Evolutionary conservation across 31 red algal species (phyloP).

Genomic region (Odonthalia washingtoniensis): DNA sequence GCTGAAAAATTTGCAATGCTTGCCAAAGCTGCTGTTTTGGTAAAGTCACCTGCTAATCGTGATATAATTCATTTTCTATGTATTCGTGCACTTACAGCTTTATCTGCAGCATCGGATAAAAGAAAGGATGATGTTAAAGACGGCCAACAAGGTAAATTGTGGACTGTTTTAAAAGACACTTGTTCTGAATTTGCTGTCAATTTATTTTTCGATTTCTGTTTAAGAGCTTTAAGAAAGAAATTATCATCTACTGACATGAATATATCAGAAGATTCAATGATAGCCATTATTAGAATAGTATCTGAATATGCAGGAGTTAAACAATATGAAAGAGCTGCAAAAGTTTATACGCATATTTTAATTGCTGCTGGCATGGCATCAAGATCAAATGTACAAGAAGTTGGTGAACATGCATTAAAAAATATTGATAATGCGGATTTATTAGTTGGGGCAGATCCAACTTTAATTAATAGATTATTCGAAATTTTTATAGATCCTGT

Average conservation of each 20-base stretch:
- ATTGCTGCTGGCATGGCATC: constrained; percentile 52
- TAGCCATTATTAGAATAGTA: constrained; percentile 50
- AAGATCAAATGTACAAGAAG: background rate
- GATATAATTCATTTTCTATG: constrained; percentile 26
- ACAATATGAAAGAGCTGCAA: constrained; percentile 13
- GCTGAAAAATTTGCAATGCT: constrained; percentile 31
- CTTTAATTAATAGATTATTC: constrained; percentile 52
- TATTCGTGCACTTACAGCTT: constrained; percentile 16
- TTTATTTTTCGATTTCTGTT: constrained; percentile 44
- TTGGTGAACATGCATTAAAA: constrained; percentile 64
- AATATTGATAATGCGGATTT: constrained; percentile 47
- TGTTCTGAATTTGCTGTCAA: background rate
- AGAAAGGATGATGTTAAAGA: background rate
- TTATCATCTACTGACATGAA: background rate
- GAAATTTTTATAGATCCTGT: constrained; percentile 48
- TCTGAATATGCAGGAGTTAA: constrained; percentile 52
- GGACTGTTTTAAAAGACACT: background rate
- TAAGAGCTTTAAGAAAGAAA: constrained; percentile 44
- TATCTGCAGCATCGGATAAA: background rate
- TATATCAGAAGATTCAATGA: constrained; percentile 6
- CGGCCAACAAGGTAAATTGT: background rate
- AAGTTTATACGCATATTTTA: constrained; percentile 55
- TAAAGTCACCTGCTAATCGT: background rate
- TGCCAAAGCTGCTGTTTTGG: constrained; percentile 21
- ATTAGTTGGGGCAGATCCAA: constrained; percentile 47